phyloP scores from a whole-genome alignment of 208 protist species.

The Leishmania guyanensis region DNA sequence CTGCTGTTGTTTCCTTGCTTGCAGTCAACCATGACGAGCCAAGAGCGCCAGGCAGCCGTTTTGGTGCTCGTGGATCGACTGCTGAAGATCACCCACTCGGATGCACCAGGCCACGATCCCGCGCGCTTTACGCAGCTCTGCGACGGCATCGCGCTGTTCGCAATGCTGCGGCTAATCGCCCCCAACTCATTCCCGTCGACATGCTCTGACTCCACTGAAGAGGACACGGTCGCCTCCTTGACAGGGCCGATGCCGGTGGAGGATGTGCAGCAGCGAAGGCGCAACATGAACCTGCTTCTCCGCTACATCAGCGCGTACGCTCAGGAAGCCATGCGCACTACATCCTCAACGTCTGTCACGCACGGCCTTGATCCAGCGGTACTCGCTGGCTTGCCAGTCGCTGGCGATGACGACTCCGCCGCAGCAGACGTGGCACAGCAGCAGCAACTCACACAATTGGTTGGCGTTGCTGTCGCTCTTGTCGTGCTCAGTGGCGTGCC shows the following conservation, averaged over 20 bases:
- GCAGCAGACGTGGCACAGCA: background rate
- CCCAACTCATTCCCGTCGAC: constrained; percentile 41
- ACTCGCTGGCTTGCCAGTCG: constrained; percentile 25
- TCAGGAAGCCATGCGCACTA: constrained; percentile 31
- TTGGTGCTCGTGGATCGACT: constrained; percentile 34
- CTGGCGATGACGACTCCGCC: constrained; percentile 6
- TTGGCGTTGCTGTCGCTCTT: constrained; percentile 50
- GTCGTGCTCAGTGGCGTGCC: constrained; percentile 58
- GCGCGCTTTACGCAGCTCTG: constrained; percentile 38
- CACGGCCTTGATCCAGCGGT: constrained; percentile 19
- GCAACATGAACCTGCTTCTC: constrained; percentile 48
- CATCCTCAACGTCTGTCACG: constrained; percentile 32
- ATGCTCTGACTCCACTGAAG: constrained; percentile 18
- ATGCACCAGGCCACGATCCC: constrained; percentile 12
- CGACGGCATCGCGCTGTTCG: constrained; percentile 47
- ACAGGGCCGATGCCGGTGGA: constrained; percentile 5
- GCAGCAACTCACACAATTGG: constrained; percentile 31
- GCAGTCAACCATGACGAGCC: constrained; percentile 3
- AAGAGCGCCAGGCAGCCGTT: constrained; percentile 21
- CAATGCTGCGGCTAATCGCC: constrained; percentile 39
- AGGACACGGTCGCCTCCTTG: constrained; percentile 5
- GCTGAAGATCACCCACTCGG: constrained; percentile 13
- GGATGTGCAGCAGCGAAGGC: constrained; percentile 30
- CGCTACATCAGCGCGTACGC: constrained; percentile 48
- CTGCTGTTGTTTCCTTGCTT: background rate